Conservation (phyloP, 257 asterid genomes). For the Thymus quinquecostatus region DNA sequence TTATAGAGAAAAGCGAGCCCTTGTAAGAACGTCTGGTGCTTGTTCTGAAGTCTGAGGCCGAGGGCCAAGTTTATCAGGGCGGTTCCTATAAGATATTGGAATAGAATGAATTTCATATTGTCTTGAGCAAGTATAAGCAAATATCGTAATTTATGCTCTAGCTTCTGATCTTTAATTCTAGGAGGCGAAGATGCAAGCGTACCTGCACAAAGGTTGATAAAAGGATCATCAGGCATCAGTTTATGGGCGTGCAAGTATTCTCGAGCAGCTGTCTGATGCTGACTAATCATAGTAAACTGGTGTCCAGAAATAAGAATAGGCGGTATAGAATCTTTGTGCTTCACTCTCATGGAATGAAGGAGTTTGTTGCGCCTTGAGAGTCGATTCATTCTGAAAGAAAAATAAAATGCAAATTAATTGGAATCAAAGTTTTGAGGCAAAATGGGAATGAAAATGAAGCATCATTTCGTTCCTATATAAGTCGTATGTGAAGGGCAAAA, state of each 20-base stretch:
- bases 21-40: conserved; percentile 77
- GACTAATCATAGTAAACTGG: conserved; percentile 74
- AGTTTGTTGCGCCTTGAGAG: conserved; percentile 62
- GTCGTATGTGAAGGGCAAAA: not conserved
- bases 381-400: conserved; percentile 45
- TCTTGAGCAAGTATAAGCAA: conserved; percentile 9
- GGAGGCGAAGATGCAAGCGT: conserved; percentile 30
- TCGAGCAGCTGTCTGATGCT: conserved; percentile 81
- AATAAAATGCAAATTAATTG: not conserved
- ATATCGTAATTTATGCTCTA: not conserved
- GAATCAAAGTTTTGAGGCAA: not conserved
- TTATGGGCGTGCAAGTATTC: conserved; percentile 80
- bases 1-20: conserved; percentile 79
- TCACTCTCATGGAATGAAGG: conserved; percentile 58
- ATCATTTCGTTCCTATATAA: not conserved
- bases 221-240: conserved; percentile 71
- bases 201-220: conserved; percentile 85
- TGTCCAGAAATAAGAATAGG: conserved; percentile 75
- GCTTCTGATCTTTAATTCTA: conserved; percentile 2
- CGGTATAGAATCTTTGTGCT: conserved; percentile 69
- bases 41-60: conserved; percentile 76
- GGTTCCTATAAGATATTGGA: conserved; percentile 49
- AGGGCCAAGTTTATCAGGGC: conserved; percentile 81
- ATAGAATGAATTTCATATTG: not conserved
- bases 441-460: conserved; percentile 11